A percentile compares a stretch with the other conserved stretches of the same genome.
These are phyloP conservation scores for Knoxia roxburghii DNA, from an alignment of 257 asterid species.

Conservation along the genomic window DNA sequence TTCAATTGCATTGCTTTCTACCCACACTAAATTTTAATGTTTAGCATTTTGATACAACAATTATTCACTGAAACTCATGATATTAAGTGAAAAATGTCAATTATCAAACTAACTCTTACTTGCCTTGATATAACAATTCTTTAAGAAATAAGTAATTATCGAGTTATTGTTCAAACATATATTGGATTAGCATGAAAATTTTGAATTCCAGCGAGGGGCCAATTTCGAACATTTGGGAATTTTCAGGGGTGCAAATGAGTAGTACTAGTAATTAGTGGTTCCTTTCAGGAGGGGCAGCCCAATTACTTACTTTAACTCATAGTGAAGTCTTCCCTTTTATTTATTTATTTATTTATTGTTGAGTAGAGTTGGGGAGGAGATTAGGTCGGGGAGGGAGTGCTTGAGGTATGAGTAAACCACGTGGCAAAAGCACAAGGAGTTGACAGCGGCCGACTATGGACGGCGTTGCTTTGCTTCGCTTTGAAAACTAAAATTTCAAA, in stretches of 20 bases:
- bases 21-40: background rate
- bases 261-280: too few relatives aligned
- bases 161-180: too few relatives aligned
- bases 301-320: too few relatives aligned
- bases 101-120: too few relatives aligned
- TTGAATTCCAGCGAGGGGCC: too few relatives aligned
- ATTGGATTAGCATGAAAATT: too few relatives aligned
- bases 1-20: background rate
- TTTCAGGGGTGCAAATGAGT: too few relatives aligned
- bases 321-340: too few relatives aligned
- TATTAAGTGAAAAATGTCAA: background rate
- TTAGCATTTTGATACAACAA: background rate
- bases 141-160: too few relatives aligned
- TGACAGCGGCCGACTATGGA: conserved; percentile 19
- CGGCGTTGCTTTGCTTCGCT: conserved; percentile 6
- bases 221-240: too few relatives aligned
- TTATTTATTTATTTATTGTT: background rate
- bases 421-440: conserved; percentile 20
- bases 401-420: conserved; percentile 11
- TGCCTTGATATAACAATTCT: too few relatives aligned
- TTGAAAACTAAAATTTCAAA: background rate
- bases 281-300: too few relatives aligned
- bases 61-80: background rate
- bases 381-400: background rate
- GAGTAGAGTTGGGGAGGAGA: background rate